Conservation (phyloP, 331 rosid genomes). For the Acacia pycnantha region DNA sequence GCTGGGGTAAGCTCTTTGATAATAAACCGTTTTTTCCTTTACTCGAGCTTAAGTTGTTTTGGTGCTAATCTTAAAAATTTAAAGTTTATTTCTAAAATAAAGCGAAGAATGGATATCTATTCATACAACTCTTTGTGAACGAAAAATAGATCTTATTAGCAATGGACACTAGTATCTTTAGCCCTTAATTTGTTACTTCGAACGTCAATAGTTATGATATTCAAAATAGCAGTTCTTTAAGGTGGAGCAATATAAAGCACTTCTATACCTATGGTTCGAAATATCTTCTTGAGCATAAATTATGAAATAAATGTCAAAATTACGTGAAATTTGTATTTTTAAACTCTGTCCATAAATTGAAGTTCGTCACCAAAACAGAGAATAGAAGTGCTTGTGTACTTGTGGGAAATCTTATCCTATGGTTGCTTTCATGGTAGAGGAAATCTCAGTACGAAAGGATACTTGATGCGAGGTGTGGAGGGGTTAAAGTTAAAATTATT, state of each 20-base stretch:
- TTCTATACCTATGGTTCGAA: not conserved
- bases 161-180: not conserved
- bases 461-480: not conserved
- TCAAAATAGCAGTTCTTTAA: not conserved
- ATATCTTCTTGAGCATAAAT: not conserved
- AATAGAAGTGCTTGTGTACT: not conserved
- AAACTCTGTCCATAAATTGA: not conserved
- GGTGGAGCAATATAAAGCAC: not conserved
- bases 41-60: not conserved
- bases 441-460: not conserved
- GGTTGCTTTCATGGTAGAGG: not conserved
- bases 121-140: not conserved
- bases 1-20: conserved; percentile 51
- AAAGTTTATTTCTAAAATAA: not conserved
- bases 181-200: not conserved
- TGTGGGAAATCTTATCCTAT: not conserved
- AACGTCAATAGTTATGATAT: not conserved
- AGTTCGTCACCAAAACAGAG: not conserved
- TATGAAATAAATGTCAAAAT: not conserved
- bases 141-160: not conserved
- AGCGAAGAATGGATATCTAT: not conserved
- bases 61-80: not conserved
- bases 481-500: not conserved
- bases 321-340: not conserved
- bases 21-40: not conserved